Evolutionary conservation across 2,329 filamentous ascomycete species (phyloP), one percentile per base, ranked within the genome.

Genomic region (Aaosphaeria pasadenensis): DNA sequence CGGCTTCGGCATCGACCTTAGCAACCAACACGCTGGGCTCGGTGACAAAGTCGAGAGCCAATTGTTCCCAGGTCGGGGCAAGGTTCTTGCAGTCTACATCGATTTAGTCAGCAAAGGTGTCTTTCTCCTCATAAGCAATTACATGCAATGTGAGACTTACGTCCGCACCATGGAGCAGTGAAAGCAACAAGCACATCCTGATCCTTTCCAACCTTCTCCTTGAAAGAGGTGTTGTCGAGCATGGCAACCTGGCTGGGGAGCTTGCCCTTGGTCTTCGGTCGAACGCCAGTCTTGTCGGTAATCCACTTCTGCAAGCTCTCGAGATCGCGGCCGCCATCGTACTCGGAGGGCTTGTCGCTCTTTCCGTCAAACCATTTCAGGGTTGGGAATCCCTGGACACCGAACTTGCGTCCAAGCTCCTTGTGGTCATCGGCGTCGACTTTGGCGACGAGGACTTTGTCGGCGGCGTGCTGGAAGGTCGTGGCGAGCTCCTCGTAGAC

Each of bases 331-430:
- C 89, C 91, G 51, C 89, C 86, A 51, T 82, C 87, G 77, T 97
- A 99, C 53, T 96, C 91, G 54, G 81, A 76, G 0, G 92, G 91
- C 65, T 82, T 86, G 51, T 90, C 85, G 69, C 87, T 92, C 81
- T 95, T 95, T 60, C 94, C 94, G 73, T 97, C 91, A 65, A 99
- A 99, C 81, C 84, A 99, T 76, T 99, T 99, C 65, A 99, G 77
- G 0, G 94, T 99, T 17, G 94, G 94, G 79, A 97, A 99, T 17
- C 95, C 95, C 74, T 94, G 87, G 43, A 99, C 82, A 39, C 88
- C 89, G 65, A 91, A 97, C 56, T 85, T 81, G 80, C 89, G 88
- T 59, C 91, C 92, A 54, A 99, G 78, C 13, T 82, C 77, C 71
- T 87, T 88, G 78, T 99, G 86, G 49, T 86, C 84, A 70, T 99